phyloP scores from a whole-genome alignment of 768 basidiomycete genomes.

The Suillus alpinus region DNA sequence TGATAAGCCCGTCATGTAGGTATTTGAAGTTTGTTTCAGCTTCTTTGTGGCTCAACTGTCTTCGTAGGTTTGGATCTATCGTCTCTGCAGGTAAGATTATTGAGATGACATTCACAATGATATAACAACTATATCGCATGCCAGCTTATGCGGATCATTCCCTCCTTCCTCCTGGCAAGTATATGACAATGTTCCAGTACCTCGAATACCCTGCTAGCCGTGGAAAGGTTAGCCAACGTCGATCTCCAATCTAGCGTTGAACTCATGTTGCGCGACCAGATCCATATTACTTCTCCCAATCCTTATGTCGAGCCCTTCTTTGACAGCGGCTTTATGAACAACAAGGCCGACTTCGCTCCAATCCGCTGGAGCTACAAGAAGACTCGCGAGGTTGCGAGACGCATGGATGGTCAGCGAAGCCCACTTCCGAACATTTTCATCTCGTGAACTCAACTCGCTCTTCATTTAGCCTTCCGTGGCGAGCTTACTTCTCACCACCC shows the following conservation, averaged over 20 bases:
- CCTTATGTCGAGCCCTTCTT: constrained; percentile 64
- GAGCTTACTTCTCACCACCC: constrained; percentile 73
- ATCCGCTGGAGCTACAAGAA: constrained; percentile 79
- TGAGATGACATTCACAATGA: background rate
- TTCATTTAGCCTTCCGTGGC: constrained; percentile 57
- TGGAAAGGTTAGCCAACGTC: constrained; percentile 46
- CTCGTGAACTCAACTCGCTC: background rate
- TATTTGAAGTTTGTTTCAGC: constrained; percentile 1
- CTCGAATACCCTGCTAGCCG: constrained; percentile 74
- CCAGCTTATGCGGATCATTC: constrained; percentile 68
- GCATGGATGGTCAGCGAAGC: constrained; percentile 57
- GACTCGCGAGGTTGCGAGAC: constrained; percentile 66
- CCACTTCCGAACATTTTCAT: background rate
- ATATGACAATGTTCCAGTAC: constrained; percentile 75
- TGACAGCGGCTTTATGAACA: constrained; percentile 77
- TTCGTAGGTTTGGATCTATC: constrained; percentile 57
- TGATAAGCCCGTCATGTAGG: constrained; percentile 72
- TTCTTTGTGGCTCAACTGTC: background rate
- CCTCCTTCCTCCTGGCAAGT: constrained; percentile 68
- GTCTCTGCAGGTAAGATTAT: constrained; percentile 50
- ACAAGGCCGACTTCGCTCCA: constrained; percentile 75
- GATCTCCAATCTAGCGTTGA: background rate
- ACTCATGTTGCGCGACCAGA: constrained; percentile 32
- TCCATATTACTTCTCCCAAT: constrained; percentile 58
- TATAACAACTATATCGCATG: background rate